These are phyloP conservation scores for Spathaspora passalidarum DNA, from an alignment of 805 yeast genomes.

Conservation along the genomic window DNA sequence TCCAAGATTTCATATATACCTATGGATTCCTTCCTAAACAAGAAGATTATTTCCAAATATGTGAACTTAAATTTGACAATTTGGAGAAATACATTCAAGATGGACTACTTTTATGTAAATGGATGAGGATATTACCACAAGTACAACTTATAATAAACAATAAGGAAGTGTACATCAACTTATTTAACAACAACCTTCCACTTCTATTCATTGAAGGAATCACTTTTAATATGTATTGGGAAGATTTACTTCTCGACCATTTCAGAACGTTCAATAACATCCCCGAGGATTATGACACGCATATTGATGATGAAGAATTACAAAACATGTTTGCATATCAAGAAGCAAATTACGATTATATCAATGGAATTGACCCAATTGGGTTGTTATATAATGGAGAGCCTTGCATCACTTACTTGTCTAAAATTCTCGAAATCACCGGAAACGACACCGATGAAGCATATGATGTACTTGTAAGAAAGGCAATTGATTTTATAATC, in stretches of 20 bases:
- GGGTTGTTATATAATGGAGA: conserved; percentile 12
- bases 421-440: neutral
- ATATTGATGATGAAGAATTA: conserved; percentile 21
- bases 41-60: conserved; percentile 7
- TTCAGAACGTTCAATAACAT: conserved; percentile 17
- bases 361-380: conserved; percentile 22
- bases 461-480: neutral
- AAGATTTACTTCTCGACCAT: conserved; percentile 12
- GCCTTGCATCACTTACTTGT: neutral
- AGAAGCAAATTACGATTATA: conserved; percentile 23
- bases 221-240: conserved; percentile 66
- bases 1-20: conserved; percentile 22
- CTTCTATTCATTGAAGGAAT: conserved; percentile 49
- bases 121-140: conserved; percentile 27
- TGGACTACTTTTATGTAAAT: conserved; percentile 16
- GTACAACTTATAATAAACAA: conserved; percentile 17
- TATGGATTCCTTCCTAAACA: conserved; percentile 31
- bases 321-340: conserved; percentile 21
- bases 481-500: conserved; percentile 4
- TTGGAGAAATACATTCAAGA: conserved; percentile 1
- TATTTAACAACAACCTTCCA: conserved; percentile 16
- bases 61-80: conserved; percentile 5
- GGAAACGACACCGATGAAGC: neutral
- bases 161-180: conserved; percentile 14
- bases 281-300: conserved; percentile 21